Conservation (phyloP, 805 yeast genomes). For the Candida schatavii region DNA sequence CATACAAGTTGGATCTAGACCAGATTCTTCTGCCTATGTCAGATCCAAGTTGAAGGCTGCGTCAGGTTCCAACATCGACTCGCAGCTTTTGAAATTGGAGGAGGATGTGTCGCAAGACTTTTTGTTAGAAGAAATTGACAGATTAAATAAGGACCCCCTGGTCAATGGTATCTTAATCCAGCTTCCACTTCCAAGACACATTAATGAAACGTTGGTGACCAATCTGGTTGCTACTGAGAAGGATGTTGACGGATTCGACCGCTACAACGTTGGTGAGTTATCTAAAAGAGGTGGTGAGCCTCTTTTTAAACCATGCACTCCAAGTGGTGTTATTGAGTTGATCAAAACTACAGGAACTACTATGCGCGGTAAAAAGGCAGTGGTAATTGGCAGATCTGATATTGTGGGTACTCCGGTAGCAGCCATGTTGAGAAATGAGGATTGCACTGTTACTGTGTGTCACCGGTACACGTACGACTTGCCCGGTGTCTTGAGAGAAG, state of each 20-base stretch:
- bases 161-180: constrained; percentile 90
- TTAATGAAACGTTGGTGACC: constrained; percentile 78
- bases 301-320: constrained; percentile 88
- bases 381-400: constrained; percentile 92
- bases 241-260: constrained; percentile 95
- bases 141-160: constrained; percentile 66
- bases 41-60: constrained; percentile 91
- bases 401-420: constrained; percentile 96
- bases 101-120: constrained; percentile 60
- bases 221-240: constrained; percentile 76
- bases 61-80: constrained; percentile 71
- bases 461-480: constrained; percentile 73
- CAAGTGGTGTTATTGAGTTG: constrained; percentile 84
- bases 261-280: constrained; percentile 84
- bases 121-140: constrained; percentile 55
- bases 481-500: constrained; percentile 53
- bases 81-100: constrained; percentile 62
- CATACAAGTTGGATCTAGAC: constrained; percentile 85
- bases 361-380: constrained; percentile 78
- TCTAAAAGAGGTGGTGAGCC: constrained; percentile 85
- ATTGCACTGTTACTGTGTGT: constrained; percentile 85
- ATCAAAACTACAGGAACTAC: constrained; percentile 65
- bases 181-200: constrained; percentile 79
- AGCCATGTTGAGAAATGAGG: constrained; percentile 69
- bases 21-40: constrained; percentile 90